Base-by-base conservation (phyloP, 805 yeast genomes). In the Aciculoconidium aculeatum region DNA sequence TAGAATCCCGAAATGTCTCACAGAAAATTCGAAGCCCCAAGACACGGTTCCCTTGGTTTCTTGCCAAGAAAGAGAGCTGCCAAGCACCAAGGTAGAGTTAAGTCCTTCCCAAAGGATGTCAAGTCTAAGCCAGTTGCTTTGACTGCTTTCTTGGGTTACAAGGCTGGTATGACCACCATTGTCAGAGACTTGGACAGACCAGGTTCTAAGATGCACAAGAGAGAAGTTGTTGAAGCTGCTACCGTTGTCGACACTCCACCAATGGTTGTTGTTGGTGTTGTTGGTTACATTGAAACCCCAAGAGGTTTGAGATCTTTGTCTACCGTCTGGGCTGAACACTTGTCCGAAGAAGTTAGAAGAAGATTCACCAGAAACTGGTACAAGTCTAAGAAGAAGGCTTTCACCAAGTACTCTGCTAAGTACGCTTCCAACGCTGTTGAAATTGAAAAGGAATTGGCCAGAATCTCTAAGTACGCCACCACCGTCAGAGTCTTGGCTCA, bases 351-450 rank as follows among this genome's bases (percentile, higher is more conserved):
- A 75, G 79, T 92, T 72, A 90, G 81, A 84, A 86, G 98, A 80
- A 86, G 96, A 79, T 92, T 92, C 95, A 92, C 92, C 96, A 92
- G 88, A 86, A 92, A 90, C 95, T 92, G 98, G 98, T 92, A 85
- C 95, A 88, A 88, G 81, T 81, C 96, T 55, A 92, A 92, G 90
- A 92, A 92, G 95, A 88, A 88, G 90, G 98, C 98, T 62, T 92
- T 92, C 94, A 84, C 97, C 84, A 88, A 90, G 76, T 92, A 92
- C 86, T 82, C 97, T 69, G 82, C 92, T 70, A 90, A 92, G 80
- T 90, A 88, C 82, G 83, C 96, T 55, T 76, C 79, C 66, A 83
- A 78, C 61, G 87, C 86, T 63, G 77, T 81, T 62, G 80, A 80
- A 63, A 70, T 90, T 60, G 94, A 82, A 70, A 82, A 83, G 66